Conservation (phyloP, 2,329 filamentous ascomycete genomes). For the Coniochaeta sp. region DNA sequence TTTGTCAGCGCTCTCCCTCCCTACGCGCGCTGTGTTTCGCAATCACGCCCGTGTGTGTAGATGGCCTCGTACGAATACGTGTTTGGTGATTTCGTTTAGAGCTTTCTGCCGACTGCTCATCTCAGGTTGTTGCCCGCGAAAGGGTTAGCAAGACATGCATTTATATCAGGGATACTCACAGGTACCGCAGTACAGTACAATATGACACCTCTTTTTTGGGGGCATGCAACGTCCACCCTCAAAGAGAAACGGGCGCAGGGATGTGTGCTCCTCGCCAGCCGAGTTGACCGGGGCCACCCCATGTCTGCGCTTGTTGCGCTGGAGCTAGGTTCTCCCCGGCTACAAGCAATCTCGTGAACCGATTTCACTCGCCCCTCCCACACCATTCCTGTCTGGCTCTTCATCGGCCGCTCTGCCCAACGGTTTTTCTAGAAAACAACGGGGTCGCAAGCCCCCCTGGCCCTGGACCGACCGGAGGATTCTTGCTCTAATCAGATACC, state of each 20-base stretch:
- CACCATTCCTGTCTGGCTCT: constrained; percentile 31
- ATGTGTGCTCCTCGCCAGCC: constrained; percentile 22
- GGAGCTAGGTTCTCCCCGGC: constrained; percentile 8
- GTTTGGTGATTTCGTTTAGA: not conserved
- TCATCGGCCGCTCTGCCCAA: constrained; percentile 34
- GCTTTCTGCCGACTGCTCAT: not conserved
- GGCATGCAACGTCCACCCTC: not conserved
- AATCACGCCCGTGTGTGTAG: not conserved
- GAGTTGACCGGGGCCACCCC: constrained; percentile 25
- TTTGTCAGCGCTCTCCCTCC: not conserved
- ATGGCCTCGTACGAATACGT: not conserved
- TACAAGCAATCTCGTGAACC: constrained; percentile 37
- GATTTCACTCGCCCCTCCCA: constrained; percentile 26
- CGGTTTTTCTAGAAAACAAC: constrained; percentile 38
- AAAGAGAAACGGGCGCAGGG: not conserved
- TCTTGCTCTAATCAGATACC: constrained; percentile 35
- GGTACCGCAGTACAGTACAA: not conserved
- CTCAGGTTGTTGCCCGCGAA: not conserved
- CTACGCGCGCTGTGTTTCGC: not conserved
- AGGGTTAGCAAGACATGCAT: not conserved
- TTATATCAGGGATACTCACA: not conserved
- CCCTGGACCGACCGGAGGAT: constrained; percentile 30
- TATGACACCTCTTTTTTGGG: not conserved
- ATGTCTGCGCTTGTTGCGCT: not conserved
- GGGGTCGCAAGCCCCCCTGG: constrained; percentile 28